Evolutionary conservation across 306 rosid genomes (phyloP), one percentile per base, ranked within the genome.

Genomic region (Heteromeles arbutifolia): DNA sequence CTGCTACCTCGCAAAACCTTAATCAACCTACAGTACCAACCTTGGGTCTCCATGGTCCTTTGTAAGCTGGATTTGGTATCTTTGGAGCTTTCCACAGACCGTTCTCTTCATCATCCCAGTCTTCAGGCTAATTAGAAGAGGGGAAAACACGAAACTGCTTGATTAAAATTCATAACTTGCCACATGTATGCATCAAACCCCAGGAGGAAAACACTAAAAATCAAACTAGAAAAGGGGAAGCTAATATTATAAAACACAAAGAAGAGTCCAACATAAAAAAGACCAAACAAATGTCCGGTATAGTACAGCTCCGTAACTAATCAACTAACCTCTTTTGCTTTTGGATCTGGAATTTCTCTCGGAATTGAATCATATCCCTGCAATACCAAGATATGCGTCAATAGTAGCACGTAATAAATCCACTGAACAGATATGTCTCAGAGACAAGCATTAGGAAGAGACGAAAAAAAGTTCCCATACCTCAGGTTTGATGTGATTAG

Each of bases 31-130:
- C 93, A 93, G 88, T 95, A 75, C 54, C 14, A 21, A 94, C 99
- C 97, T 90, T 95, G 65, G 86, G 92, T 76, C 87, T 92, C 98
- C 97, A 92, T 24, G 98, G 95, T 84, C 98, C 98, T 86, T 79
- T 95, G 82, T 92, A 92, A 73, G 96, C 96, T 37, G 98, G 96
- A 79, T 95, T 95, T 66, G 97, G 97, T 78, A 95, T 77, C 85
- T 89, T 95, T 32, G 96, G 88, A 44, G 93, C 76, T 84, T 81
- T 95, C 98, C 98, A 95, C 72, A 95, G 62, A 56, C 96, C 97
- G 70, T 89, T 89, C 54, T 90, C 97, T 15, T 95, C 98, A 18
- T 90, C 98, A 74, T 95, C 97, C 98, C 98, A 95, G 64, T 85
- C 77, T 71, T 48, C 87, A 45, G 98, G 98, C 98, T 95, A 78